Evolutionary conservation across 305 asterid species (phyloP), one percentile per base, ranked within the genome.

Genomic region (Plantago coronopus): DNA sequence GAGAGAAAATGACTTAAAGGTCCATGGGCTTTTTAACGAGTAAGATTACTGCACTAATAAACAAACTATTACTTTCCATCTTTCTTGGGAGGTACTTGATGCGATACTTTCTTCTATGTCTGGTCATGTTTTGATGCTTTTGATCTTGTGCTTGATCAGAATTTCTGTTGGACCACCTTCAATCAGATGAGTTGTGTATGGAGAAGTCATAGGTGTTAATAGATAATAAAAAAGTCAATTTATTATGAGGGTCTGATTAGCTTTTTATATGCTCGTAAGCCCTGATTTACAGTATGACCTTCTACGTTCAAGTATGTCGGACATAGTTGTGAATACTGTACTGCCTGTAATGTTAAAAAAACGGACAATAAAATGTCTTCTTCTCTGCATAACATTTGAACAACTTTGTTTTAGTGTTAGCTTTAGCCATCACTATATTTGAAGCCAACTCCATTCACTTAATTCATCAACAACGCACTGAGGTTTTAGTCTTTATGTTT

Each of bases 11-110:
- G 97, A 91, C 71, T 77, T 91, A 34, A 81, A 77, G 55, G 63
- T 91, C 72, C 96, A 88, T 66, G 85, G 72, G 29, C 91, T 91
- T 63, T 88, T 91, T 68, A 81, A 81, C 16, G 94, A 83, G 97
- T 91, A 79, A 75, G 96, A 48, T 67, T 42, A 58, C 73, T 67
- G 37, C 49, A 61, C 58, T 46, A 31, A 19, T 44, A 42, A 21
- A 38, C 17, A 16, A 54, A 38, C 15, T 12, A 7, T 37, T 59
- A 42, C 38, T 17, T 8, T 48, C 51, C 48, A 13, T 20, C 48
- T 23, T 74, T 51, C 15, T 50, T 27, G 9, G 44, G 17, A 46
- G 50, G 42, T 22, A 42, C 34, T 57, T 61, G 37, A 23, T 16
- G 13, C 23, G 37, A 20, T 17, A 31, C 29, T 17, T 7, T 5